These are phyloP conservation scores for Vanrija humicola DNA, from an alignment of 1,284 basidiomycete genomes.

Conservation along the genomic window DNA sequence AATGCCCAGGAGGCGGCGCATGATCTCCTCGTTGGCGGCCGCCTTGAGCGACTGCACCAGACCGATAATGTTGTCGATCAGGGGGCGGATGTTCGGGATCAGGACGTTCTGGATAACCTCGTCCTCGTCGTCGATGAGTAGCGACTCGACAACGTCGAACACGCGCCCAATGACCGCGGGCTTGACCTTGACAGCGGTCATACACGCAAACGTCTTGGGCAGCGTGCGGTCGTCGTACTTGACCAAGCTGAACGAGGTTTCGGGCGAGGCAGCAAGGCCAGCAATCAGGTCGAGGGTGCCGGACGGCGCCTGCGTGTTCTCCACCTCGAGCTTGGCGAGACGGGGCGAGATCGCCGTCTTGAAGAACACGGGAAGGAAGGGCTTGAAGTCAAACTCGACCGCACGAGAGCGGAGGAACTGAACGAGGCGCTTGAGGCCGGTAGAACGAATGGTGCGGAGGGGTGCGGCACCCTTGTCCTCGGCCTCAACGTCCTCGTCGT, in stretches of 20 bases:
- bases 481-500: constrained; percentile 39
- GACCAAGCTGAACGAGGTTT: constrained; percentile 63
- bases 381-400: constrained; percentile 67
- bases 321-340: constrained; percentile 66
- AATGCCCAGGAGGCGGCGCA: constrained; percentile 76
- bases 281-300: constrained; percentile 83
- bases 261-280: constrained; percentile 64
- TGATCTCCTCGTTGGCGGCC: constrained; percentile 62
- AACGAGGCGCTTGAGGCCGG: constrained; percentile 78
- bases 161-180: constrained; percentile 73
- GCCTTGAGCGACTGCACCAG: constrained; percentile 60
- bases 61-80: constrained; percentile 69
- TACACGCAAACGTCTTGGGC: constrained; percentile 73
- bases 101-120: constrained; percentile 54
- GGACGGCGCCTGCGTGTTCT: constrained; percentile 90
- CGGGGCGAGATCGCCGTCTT: constrained; percentile 75
- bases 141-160: constrained; percentile 78
- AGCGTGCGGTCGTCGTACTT: constrained; percentile 67
- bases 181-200: constrained; percentile 81
- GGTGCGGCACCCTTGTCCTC: constrained; percentile 49
- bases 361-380: constrained; percentile 69
- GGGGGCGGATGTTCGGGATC: constrained; percentile 67
- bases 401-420: constrained; percentile 75
- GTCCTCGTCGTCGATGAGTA: constrained; percentile 57
- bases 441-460: constrained; percentile 66